phyloP scores from a whole-genome alignment of 257 asterid genomes.

The Solanum peruvianum region DNA sequence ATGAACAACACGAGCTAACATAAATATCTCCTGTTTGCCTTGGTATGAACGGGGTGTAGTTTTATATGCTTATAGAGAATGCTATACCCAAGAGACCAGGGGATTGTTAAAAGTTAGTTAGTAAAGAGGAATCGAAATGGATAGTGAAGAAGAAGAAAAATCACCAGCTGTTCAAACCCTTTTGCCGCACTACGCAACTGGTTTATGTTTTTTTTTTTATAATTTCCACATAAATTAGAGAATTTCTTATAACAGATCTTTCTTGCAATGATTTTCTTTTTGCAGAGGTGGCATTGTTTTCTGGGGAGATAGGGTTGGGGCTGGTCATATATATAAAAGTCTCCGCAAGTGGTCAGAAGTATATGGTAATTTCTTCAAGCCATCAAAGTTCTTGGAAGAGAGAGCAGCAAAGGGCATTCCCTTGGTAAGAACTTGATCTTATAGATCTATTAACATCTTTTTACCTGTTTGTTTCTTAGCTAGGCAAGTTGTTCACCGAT shows the following conservation, averaged over 20 bases:
- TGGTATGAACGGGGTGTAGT: background rate
- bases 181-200: background rate
- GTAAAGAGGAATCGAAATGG: background rate
- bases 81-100: background rate
- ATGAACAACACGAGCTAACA: background rate
- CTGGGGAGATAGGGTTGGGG: conserved; percentile 97
- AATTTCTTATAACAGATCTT: background rate
- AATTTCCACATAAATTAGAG: background rate
- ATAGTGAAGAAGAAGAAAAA: background rate
- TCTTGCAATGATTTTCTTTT: conserved; percentile 2
- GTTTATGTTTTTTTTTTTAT: background rate
- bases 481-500: background rate
- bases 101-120: too few relatives aligned
- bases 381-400: conserved; percentile 76
- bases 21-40: background rate
- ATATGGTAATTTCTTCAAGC: conserved; percentile 70
- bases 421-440: conserved; percentile 47
- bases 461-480: background rate
- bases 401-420: conserved; percentile 83
- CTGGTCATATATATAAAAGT: conserved; percentile 54
- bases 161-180: background rate
- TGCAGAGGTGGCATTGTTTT: conserved; percentile 87
- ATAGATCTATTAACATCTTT: background rate
- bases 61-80: background rate
- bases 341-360: conserved; percentile 65